These are phyloP conservation scores for Straminergon stramineum DNA, from an alignment of 225 moss, liverwort and hornwort genomes.

Conservation along the genomic window DNA sequence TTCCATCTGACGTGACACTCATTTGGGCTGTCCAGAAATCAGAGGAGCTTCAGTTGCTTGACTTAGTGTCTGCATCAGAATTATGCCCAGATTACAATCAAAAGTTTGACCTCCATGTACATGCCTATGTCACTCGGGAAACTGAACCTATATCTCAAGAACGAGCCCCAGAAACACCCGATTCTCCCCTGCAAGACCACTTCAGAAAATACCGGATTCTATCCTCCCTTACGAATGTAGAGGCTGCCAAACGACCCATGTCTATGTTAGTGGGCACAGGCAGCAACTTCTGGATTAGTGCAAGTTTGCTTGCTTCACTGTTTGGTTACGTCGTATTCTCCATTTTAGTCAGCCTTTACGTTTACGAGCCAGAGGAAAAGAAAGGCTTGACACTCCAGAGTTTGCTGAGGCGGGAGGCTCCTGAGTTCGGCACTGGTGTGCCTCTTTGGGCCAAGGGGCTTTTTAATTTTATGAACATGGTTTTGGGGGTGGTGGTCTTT, in stretches of 20 bases:
- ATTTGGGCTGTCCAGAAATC: constrained; percentile 81
- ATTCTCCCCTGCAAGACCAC: constrained; percentile 6
- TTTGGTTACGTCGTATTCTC: constrained; percentile 50
- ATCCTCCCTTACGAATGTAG: not conserved
- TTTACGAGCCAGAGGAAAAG: constrained; percentile 35
- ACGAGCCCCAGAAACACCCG: constrained; percentile 4
- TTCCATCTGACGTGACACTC: constrained; percentile 71
- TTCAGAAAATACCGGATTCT: constrained; percentile 17
- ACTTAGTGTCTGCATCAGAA: constrained; percentile 45
- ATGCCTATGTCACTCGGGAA: constrained; percentile 77
- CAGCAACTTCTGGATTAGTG: constrained; percentile 64
- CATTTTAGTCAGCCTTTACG: constrained; percentile 16
- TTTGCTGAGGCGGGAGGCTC: not conserved
- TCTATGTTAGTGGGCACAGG: constrained; percentile 64
- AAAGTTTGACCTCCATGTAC: constrained; percentile 46
- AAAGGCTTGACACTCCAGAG: not conserved
- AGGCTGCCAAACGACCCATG: constrained; percentile 40
- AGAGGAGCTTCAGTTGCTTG: constrained; percentile 60
- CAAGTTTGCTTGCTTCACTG: constrained; percentile 42
- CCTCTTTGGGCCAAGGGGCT: constrained; percentile 49
- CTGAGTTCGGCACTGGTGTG: constrained; percentile 15
- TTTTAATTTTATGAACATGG: constrained; percentile 29
- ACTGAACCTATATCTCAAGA: constrained; percentile 17
- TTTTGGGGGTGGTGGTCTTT: constrained; percentile 53
- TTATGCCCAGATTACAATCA: constrained; percentile 60